Evolutionary conservation across 1,284 basidiomycete species (phyloP).

Genomic region (Moesziomyces sp.): DNA sequence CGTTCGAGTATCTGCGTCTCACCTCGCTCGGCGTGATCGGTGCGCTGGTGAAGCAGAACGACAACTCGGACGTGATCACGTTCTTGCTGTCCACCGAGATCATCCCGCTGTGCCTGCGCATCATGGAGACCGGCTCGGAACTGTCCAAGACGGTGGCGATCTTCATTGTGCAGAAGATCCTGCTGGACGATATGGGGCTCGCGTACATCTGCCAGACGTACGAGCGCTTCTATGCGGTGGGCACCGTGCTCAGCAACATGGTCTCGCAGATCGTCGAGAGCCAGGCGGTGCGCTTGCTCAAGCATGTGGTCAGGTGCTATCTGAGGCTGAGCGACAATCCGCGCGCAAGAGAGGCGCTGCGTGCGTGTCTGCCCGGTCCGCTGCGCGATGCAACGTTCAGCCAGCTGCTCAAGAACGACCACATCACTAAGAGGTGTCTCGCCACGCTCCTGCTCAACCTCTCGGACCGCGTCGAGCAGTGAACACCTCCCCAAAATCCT

Average conservation of each 20-base stretch:
- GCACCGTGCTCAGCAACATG: constrained; percentile 98
- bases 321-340: constrained; percentile 94
- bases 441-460: constrained; percentile 94
- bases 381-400: constrained; percentile 94
- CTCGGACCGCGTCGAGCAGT: constrained; percentile 70
- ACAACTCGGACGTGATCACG: constrained; percentile 98
- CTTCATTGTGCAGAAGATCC: constrained; percentile 99
- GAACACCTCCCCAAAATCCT: not conserved
- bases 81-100: constrained; percentile 99
- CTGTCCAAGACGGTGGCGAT: constrained; percentile 99
- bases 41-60: constrained; percentile 93
- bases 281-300: constrained; percentile 93
- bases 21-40: constrained; percentile 98
- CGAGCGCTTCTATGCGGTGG: constrained; percentile 98
- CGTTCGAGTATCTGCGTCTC: constrained; percentile 97
- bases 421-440: constrained; percentile 77
- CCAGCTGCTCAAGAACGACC: constrained; percentile 76
- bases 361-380: constrained; percentile 96
- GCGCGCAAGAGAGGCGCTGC: constrained; percentile 93
- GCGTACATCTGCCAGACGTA: constrained; percentile 99
- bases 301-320: constrained; percentile 98
- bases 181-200: constrained; percentile 95
- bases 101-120: constrained; percentile 97
- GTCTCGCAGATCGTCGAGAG: constrained; percentile 83
- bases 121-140: constrained; percentile 99